Evolutionary conservation across 2,329 filamentous ascomycete species (phyloP), one percentile per base, ranked within the genome.

Genomic region (Aspergillus unguis): DNA sequence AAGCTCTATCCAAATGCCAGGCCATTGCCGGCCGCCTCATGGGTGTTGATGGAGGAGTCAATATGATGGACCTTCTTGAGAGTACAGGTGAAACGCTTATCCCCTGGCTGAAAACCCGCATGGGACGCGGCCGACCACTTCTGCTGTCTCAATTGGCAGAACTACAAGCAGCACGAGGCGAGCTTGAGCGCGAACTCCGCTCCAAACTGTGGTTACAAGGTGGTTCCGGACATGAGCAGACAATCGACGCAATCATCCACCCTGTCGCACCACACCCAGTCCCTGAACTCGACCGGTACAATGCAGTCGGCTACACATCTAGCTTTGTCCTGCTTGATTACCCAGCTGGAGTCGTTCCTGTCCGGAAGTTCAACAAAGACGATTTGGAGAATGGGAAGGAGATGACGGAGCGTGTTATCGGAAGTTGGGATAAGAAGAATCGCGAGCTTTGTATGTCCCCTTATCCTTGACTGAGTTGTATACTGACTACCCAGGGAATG

Each of bases 191-290:
- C n/a, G 74, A 80, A 44, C 80, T 85, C 64, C 58, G 82, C 46
- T 69, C 76, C 27, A 77, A 53, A 32, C 33, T 86, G 49, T 87
- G 84, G 84, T 75, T 59, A 5, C 51, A 53, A 26, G 23, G 45
- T 48, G 17, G 45, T 47, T 5, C 56, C 17, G 70, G 36, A 1
- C 33, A 23, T 10, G 40, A 49, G n/a, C 45, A 36, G 23, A 29
- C 38, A 5, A 48, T 87, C 6, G 84, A 87, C 70, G 82, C 82
- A 0, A 78, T 87, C 47, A 77, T 87, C 50, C 83, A 79, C 56
- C 85, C 84, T 0, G 74, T 85, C 0, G 84, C 84, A 10, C 83
- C 84, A 2, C 85, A 87, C 65, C 82, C 84, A 0, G 77, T 84
- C 0, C 81, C 84, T 1, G 75, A 78, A 7, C 78, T 85, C 50